Percentiles rank a stretch among this genome's conserved stretches.
These are phyloP conservation scores for Diaporthe aspalathi DNA, from an alignment of 2,329 filamentous ascomycete species.

Conservation along the genomic window DNA sequence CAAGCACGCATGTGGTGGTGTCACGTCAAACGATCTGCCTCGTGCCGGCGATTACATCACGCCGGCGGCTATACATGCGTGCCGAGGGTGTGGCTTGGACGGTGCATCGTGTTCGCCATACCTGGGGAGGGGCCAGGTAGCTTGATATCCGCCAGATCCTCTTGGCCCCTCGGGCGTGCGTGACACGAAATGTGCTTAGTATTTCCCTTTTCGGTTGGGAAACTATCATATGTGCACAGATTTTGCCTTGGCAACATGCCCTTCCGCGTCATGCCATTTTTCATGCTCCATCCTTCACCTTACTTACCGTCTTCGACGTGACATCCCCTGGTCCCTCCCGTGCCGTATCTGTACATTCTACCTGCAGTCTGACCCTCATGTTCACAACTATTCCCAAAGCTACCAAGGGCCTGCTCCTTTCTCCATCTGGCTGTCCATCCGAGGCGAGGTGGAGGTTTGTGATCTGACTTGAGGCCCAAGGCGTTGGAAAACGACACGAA, in stretches of 20 bases:
- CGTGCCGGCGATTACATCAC: neutral
- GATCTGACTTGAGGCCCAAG: neutral
- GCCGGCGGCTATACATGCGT: neutral
- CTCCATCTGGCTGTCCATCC: neutral
- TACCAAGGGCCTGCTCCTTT: neutral
- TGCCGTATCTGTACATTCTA: neutral
- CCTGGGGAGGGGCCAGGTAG: neutral
- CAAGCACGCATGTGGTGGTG: constrained; percentile 1
- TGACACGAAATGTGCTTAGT: neutral
- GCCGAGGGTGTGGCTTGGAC: neutral
- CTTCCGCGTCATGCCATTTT: neutral
- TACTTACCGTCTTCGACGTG: neutral
- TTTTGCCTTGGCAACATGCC: constrained; percentile 7
- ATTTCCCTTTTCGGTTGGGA: neutral
- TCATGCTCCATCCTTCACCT: neutral
- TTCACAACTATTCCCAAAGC: neutral
- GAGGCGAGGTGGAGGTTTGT: neutral
- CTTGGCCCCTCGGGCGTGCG: neutral
- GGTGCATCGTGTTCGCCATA: neutral
- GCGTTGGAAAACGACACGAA: neutral
- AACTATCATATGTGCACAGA: neutral
- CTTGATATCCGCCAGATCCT: neutral
- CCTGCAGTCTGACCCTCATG: neutral
- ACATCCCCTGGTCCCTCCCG: neutral
- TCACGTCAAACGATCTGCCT: constrained; percentile 13